These are phyloP conservation scores for Lycium ferocissimum DNA, from an alignment of 257 asterid genomes.

Conservation along the genomic window DNA sequence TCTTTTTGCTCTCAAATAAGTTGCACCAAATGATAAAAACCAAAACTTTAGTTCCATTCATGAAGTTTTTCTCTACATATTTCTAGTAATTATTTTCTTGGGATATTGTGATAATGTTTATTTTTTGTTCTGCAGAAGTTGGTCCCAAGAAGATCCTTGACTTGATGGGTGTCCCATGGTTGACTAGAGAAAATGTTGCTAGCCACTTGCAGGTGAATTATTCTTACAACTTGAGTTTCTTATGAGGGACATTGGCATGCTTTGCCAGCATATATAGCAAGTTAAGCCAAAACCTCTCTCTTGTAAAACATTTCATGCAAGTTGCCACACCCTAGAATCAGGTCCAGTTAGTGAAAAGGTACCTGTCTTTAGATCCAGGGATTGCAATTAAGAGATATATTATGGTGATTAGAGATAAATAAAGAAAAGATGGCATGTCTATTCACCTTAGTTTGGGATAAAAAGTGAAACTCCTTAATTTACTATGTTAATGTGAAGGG, in stretches of 20 bases:
- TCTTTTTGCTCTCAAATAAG: not conserved
- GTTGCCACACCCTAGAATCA: not conserved
- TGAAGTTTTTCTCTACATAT: not conserved
- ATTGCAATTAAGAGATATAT: not conserved
- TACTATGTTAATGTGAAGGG: not conserved
- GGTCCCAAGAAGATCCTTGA: constrained; percentile 95
- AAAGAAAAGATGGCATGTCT: not conserved
- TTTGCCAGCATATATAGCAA: not conserved
- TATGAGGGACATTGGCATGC: not conserved
- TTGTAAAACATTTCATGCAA: not conserved
- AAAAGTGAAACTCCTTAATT: not conserved
- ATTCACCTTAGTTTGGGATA: not conserved
- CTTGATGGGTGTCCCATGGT: constrained; percentile 87
- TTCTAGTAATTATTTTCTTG: not conserved
- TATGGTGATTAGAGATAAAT: not conserved
- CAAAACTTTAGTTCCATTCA: not conserved
- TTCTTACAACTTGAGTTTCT: constrained; percentile 18
- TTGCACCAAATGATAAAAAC: not conserved
- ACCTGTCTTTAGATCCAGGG: constrained; percentile 13
- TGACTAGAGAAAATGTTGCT: constrained; percentile 90
- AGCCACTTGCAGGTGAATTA: constrained; percentile 85
- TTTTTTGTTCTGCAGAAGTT: constrained; percentile 57
- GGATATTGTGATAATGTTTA: not conserved
- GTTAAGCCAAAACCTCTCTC: not conserved
- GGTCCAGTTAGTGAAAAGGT: not conserved